Evolutionary conservation across 1,139 yeast genomes (phyloP), one percentile per base, ranked within the genome.

Genomic region (Sugiyamaella pinicola): DNA sequence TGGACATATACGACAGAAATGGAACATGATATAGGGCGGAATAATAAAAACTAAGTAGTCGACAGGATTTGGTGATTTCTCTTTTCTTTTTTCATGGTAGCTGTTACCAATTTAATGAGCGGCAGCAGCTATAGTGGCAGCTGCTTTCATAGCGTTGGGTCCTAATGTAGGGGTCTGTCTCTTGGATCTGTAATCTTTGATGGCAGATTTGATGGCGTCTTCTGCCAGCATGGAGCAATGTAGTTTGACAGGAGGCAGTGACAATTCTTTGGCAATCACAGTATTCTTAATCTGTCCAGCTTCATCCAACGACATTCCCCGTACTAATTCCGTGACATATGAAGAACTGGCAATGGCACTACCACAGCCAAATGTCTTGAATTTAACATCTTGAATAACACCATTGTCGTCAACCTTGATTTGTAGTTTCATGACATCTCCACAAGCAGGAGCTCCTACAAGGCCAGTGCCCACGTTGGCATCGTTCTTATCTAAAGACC

Each of bases 151-250:
- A 17, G 67, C 69, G 38, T 66, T 69, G 3, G 73, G 72, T 9
- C 74, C 74, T 22, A 70, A 58, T 10, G 74, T 71, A 19, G 74
- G 72, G 22, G 60, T 49, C 59, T 60, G 59, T 53, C 72, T 64
- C 84, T 93, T 93, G 51, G 90, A 73, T 72, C 83, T 82, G 79
- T 91, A 93, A 71, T 93, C 99, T 76, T 88, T 90, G 64, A 93
- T 93, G 18, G 99, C 99, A 51, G 93, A 85, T 78, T 93, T 91
- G 71, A 93, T 93, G 54, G 99, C 98, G 68, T 93, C 99, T 73
- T 93, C 99, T 12, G 99, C 99, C 69, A 93, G 79, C 99, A 93
- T 93, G 15, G 96, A 88, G 72, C 99, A 93, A 71, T 93, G 99
- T 65, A 93, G 80, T 72, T 93, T 93, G 56, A 93, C 99, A 1